Evolutionary conservation across 768 basidiomycete species (phyloP).

Genomic region (Pulveroboletus frians): DNA sequence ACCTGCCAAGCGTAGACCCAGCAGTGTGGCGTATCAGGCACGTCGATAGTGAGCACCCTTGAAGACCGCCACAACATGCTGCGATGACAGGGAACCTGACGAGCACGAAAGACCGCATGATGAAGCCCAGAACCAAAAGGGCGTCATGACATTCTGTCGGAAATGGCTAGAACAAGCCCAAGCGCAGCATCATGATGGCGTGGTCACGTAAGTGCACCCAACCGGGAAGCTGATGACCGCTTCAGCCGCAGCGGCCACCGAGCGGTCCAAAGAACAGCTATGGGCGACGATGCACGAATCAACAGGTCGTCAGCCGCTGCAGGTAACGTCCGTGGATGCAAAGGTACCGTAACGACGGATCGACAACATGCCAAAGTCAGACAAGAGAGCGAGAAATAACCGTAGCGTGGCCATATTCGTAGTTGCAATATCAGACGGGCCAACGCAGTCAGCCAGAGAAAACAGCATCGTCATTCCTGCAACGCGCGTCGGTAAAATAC

Average conservation of each 20-base stretch:
- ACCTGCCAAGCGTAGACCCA: too few relatives aligned
- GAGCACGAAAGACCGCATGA: constrained; percentile 14
- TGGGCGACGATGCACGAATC: background rate
- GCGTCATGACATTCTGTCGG: constrained; percentile 25
- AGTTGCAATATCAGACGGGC: constrained; percentile 26
- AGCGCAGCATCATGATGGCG: background rate
- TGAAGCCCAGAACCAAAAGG: constrained; percentile 35
- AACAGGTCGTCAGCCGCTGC: background rate
- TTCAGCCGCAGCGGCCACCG: constrained; percentile 35
- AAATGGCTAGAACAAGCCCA: constrained; percentile 6
- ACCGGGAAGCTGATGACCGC: constrained; percentile 16
- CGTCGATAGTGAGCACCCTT: too few relatives aligned
- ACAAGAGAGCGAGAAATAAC: constrained; percentile 24
- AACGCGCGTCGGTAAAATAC: constrained; percentile 1
- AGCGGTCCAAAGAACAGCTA: constrained; percentile 35
- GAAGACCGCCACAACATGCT: too few relatives aligned
- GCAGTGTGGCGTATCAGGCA: too few relatives aligned
- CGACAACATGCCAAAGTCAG: constrained; percentile 35
- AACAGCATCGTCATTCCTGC: constrained; percentile 19
- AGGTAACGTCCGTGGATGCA: constrained; percentile 29
- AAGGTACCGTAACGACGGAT: constrained; percentile 34
- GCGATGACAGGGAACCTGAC: too few relatives aligned
- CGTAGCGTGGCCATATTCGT: constrained; percentile 5
- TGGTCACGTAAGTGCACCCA: constrained; percentile 5
- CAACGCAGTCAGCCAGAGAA: constrained; percentile 27